Percentiles rank a stretch among this genome's conserved stretches.
These are phyloP conservation scores for Kregervanrija fluxuum DNA, from an alignment of 805 yeast species.

Conservation along the genomic window DNA sequence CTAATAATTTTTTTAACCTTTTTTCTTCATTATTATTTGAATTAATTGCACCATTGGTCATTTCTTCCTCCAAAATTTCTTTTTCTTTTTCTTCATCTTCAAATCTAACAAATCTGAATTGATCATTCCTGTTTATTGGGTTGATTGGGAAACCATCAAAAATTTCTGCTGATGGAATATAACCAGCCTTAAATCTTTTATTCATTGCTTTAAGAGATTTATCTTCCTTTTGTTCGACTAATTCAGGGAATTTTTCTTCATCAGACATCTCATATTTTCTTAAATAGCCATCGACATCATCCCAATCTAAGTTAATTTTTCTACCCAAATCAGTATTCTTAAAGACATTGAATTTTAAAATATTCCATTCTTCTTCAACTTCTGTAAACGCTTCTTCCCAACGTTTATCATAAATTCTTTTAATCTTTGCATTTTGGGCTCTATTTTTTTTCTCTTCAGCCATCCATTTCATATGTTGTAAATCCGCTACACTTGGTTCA, in stretches of 20 bases:
- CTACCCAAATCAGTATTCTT: constrained; percentile 66
- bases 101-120: constrained; percentile 26
- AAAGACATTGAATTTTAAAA: constrained; percentile 61
- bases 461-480: constrained; percentile 79
- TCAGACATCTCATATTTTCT: constrained; percentile 15
- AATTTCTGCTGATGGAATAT: constrained; percentile 12
- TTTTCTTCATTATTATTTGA: constrained; percentile 16
- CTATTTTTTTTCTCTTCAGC: constrained; percentile 67
- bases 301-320: constrained; percentile 57
- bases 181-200: constrained; percentile 13
- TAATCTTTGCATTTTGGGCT: constrained; percentile 55
- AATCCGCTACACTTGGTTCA: constrained; percentile 91
- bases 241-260: constrained; percentile 7
- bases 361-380: constrained; percentile 64
- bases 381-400: constrained; percentile 82
- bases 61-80: constrained; percentile 12
- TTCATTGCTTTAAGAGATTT: constrained; percentile 3
- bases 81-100: constrained; percentile 14
- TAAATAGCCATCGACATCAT: constrained; percentile 47
- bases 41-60: constrained; percentile 9
- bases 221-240: constrained; percentile 8
- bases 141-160: constrained; percentile 26
- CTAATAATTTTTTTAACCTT: background rate
- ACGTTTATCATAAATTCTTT: constrained; percentile 59
- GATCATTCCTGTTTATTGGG: constrained; percentile 23